These are phyloP conservation scores for Trifolium repens DNA, from an alignment of 306 rosid species.

Conservation along the genomic window DNA sequence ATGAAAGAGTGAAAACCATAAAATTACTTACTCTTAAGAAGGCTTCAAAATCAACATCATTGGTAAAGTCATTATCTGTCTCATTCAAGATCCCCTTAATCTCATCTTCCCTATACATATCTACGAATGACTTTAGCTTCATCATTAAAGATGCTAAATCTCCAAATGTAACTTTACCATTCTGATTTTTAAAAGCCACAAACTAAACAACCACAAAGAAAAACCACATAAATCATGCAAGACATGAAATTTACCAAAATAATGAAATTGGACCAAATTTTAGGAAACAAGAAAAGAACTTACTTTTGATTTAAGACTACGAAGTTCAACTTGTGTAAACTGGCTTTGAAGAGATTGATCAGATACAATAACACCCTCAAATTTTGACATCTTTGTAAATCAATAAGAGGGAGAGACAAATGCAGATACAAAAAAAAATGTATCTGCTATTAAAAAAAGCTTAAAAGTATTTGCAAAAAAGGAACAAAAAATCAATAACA, in stretches of 20 bases:
- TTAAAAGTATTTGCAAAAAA: neutral
- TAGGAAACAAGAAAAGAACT: conserved; percentile 32
- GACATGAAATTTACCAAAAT: no score
- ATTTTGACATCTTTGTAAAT: conserved; percentile 72
- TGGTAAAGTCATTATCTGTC: conserved; percentile 57
- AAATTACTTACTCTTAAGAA: conserved; percentile 73
- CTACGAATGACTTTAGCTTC: conserved; percentile 70
- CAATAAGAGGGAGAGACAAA: neutral
- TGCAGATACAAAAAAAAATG: conserved; percentile 27
- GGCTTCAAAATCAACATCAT: conserved; percentile 83
- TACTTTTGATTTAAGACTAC: conserved; percentile 82
- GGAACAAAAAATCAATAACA: neutral
- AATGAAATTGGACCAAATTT: conserved; percentile 18
- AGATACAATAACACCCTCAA: conserved; percentile 77
- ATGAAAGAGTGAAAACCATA: conserved; percentile 2
- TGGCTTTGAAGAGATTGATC: conserved; percentile 96
- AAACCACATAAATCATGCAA: conserved; percentile 21
- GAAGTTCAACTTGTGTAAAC: conserved; percentile 96
- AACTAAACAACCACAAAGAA: conserved; percentile 58
- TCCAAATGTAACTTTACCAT: conserved; percentile 66
- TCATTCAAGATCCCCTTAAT: conserved; percentile 66
- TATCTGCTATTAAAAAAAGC: conserved; percentile 35
- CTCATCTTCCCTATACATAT: conserved; percentile 68
- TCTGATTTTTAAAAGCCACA: conserved; percentile 64
- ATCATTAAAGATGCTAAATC: conserved; percentile 75